phyloP scores from a whole-genome alignment of 2,329 filamentous ascomycete genomes.

The Corynespora cassiicola region DNA sequence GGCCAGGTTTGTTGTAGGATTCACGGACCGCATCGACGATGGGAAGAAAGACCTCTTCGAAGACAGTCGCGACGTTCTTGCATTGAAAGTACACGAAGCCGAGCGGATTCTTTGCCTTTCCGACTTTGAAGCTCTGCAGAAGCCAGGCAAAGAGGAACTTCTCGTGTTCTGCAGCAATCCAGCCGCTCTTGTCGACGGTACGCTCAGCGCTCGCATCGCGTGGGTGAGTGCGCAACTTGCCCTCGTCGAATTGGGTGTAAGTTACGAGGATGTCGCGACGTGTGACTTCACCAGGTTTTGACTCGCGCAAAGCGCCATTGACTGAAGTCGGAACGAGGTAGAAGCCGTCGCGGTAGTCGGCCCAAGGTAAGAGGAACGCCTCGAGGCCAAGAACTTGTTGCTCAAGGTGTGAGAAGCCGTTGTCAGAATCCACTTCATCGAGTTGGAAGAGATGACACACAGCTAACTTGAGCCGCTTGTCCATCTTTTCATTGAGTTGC shows the following conservation, averaged over 20 bases:
- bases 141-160: conserved; percentile 42
- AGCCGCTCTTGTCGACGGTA: conserved; percentile 32
- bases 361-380: conserved; percentile 40
- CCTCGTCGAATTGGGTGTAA: conserved; percentile 40
- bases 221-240: conserved; percentile 31
- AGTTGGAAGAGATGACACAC: conserved; percentile 33
- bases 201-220: conserved; percentile 20
- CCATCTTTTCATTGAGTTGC: conserved; percentile 7
- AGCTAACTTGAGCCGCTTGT: conserved; percentile 21
- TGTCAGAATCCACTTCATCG: conserved; percentile 17
- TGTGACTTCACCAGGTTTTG: conserved; percentile 16
- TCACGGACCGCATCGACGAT: conserved; percentile 37
- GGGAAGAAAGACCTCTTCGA: conserved; percentile 36
- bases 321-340: conserved; percentile 27
- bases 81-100: conserved; percentile 36
- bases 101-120: conserved; percentile 33
- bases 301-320: conserved; percentile 14
- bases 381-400: conserved; percentile 31
- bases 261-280: conserved; percentile 35
- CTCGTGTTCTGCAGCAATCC: conserved; percentile 34
- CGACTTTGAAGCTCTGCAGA: conserved; percentile 38
- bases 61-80: conserved; percentile 32
- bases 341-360: conserved; percentile 34
- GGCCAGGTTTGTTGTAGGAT: conserved; percentile 32
- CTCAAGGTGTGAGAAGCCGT: too few relatives aligned